Base-by-base conservation (phyloP, 306 rosid species). In the Rosa chinensis region DNA sequence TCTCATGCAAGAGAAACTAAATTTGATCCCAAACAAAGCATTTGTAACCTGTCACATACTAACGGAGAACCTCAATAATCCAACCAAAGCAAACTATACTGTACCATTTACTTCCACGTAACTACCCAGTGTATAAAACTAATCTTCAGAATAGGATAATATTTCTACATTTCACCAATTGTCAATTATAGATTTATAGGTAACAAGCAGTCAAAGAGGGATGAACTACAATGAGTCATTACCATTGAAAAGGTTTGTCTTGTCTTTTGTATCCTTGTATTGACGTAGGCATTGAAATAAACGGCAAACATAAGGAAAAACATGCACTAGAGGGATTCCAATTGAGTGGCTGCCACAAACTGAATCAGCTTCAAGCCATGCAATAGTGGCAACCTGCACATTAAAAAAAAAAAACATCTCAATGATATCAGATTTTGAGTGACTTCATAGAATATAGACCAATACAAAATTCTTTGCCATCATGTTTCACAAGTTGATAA, bases 311-410 rank as follows among this genome's bases (percentile, higher is more conserved):
- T 93, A 95, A 64, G 99, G 98, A 89, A 91, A 89, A 82, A 90
- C 99, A 81, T 93, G 99, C 79, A 90, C 89, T 28, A 93, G 74
- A 45, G 98, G 99, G 78, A 93, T 93, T 66, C 94, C 96, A 72
- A 95, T 75, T 66, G 98, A 91, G 86, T 95, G 99, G 83, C 99
- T 88, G 28, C 99, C 99, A 77, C 99, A 95, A 77, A 93, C 92
- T 81, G 99, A 95, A 86, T 95, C 98, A 76, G 97, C 99, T 91
- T 95, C 99, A 84, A 95, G 89, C 98, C 99, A 95, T 48, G 98
- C 99, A 84, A 95, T 91, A 66, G 99, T 95, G 59, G 99, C 99
- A 87, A 95, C 98, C 99, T 95, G 86, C 86, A 84, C 20, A 64
- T 13, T 28, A 25, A 4, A 28, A 35, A 16, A 9, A 63, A 13